Evolutionary conservation across 108 stramenopile genomes (phyloP).

Genomic region (Nitzschia putrida): DNA sequence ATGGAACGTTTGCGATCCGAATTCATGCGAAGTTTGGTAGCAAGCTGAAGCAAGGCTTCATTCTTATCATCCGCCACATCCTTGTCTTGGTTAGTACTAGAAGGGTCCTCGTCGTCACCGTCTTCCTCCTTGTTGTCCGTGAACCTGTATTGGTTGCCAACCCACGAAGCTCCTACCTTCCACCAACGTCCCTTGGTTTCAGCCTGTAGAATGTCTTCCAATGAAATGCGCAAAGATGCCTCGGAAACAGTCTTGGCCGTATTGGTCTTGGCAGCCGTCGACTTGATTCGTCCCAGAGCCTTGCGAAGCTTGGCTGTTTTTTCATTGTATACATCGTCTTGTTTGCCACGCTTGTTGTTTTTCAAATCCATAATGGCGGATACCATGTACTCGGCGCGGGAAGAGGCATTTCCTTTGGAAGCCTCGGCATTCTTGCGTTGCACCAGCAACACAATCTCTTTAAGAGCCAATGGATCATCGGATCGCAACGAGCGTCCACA

Average conservation of each 20-base stretch:
- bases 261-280: slow-evolving; percentile 41
- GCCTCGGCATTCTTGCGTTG: slow-evolving; percentile 48
- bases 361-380: slow-evolving; percentile 90
- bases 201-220: slow-evolving; percentile 80
- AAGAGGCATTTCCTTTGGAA: slow-evolving; percentile 35
- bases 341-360: slow-evolving; percentile 87
- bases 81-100: slow-evolving; percentile 15
- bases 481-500: slow-evolving; percentile 85
- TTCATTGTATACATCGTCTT: slow-evolving; percentile 68
- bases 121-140: slow-evolving; percentile 35
- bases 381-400: slow-evolving; percentile 86
- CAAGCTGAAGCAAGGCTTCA: slow-evolving; percentile 71
- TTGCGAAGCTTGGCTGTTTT: slow-evolving; percentile 74
- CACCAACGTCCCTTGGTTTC: slow-evolving; percentile 92
- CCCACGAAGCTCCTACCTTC: slow-evolving; percentile 93
- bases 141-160: slow-evolving; percentile 76
- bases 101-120: slow-evolving; percentile 3
- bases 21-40: slow-evolving; percentile 92
- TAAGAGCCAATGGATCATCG: slow-evolving; percentile 90
- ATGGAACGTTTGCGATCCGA: slow-evolving; percentile 88
- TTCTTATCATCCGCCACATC: slow-evolving; percentile 17
- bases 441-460: slow-evolving; percentile 89
- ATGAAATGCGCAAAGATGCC: slow-evolving; percentile 71
- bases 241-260: slow-evolving; percentile 51
- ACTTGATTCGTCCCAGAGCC: slow-evolving; percentile 81